A percentile compares a stretch with the other conserved stretches of the same genome.
phyloP scores from a whole-genome alignment of 2,329 filamentous ascomycete genomes.

The Epichloe sylvatica region DNA sequence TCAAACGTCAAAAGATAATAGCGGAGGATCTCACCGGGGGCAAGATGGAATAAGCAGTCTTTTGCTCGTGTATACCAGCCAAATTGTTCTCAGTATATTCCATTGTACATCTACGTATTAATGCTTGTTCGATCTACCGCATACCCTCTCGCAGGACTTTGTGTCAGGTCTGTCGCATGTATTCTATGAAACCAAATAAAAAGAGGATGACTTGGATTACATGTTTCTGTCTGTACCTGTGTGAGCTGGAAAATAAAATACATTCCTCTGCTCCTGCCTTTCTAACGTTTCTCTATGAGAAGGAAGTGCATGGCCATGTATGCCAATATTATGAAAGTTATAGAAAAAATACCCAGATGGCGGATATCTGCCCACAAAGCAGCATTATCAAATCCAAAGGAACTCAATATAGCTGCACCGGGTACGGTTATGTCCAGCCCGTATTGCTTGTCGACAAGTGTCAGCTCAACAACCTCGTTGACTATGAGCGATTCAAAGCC shows the following conservation, averaged over 20 bases:
- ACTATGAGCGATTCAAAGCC: slow-evolving; percentile 93
- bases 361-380: slow-evolving; percentile 76
- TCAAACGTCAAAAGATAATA: slow-evolving; percentile 39
- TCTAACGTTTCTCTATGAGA: slow-evolving; percentile 63
- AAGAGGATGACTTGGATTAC: background rate
- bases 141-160: background rate
- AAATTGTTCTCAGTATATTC: background rate
- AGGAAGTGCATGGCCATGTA: slow-evolving; percentile 89
- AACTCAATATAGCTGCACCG: slow-evolving; percentile 82
- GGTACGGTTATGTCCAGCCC: slow-evolving; percentile 93
- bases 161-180: background rate
- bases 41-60: slow-evolving; percentile 27
- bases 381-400: slow-evolving; percentile 83
- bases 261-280: background rate
- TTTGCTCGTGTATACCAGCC: background rate
- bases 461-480: slow-evolving; percentile 86
- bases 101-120: background rate
- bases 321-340: slow-evolving; percentile 70
- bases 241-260: background rate
- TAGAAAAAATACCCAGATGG: slow-evolving; percentile 70
- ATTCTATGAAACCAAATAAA: background rate
- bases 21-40: slow-evolving; percentile 49
- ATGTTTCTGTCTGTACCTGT: background rate
- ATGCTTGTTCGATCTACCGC: too few species aligned
- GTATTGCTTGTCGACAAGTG: slow-evolving; percentile 85